These are phyloP conservation scores for Phylloporus sp. DNA, from an alignment of 768 basidiomycete genomes.

Conservation along the genomic window DNA sequence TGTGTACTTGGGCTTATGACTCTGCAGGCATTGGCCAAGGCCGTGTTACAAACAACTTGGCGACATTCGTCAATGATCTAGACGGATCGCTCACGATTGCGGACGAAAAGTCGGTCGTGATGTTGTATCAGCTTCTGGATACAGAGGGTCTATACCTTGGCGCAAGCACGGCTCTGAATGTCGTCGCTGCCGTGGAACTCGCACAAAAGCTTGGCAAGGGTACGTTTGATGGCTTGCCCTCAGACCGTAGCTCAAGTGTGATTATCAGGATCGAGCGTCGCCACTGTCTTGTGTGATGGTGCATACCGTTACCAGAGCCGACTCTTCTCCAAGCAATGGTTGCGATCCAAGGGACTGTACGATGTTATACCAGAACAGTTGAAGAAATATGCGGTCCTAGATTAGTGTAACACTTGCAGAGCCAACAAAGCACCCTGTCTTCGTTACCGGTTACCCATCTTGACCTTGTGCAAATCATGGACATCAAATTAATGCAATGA, in stretches of 20 bases:
- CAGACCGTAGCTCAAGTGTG: background rate
- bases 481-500: no score
- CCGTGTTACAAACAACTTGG: slow-evolving; percentile 88
- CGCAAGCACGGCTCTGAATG: slow-evolving; percentile 90
- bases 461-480: background rate
- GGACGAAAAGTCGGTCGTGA: slow-evolving; percentile 85
- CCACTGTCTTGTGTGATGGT: slow-evolving; percentile 90
- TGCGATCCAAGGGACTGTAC: slow-evolving; percentile 73
- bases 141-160: slow-evolving; percentile 93
- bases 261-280: slow-evolving; percentile 68
- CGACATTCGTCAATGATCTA: slow-evolving; percentile 71
- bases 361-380: slow-evolving; percentile 78
- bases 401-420: slow-evolving; percentile 38
- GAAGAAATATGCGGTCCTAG: slow-evolving; percentile 86
- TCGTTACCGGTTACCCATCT: no score
- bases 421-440: no score
- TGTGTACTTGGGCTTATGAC: background rate
- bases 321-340: slow-evolving; percentile 91
- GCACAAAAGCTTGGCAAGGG: slow-evolving; percentile 85
- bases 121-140: slow-evolving; percentile 91
- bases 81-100: slow-evolving; percentile 83
- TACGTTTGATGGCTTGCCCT: slow-evolving; percentile 17
- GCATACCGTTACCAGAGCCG: slow-evolving; percentile 97
- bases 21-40: slow-evolving; percentile 91
- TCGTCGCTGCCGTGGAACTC: slow-evolving; percentile 88